Evolutionary conservation across 1,139 yeast genomes (phyloP).

Genomic region (Pichia kudriavzevii): DNA sequence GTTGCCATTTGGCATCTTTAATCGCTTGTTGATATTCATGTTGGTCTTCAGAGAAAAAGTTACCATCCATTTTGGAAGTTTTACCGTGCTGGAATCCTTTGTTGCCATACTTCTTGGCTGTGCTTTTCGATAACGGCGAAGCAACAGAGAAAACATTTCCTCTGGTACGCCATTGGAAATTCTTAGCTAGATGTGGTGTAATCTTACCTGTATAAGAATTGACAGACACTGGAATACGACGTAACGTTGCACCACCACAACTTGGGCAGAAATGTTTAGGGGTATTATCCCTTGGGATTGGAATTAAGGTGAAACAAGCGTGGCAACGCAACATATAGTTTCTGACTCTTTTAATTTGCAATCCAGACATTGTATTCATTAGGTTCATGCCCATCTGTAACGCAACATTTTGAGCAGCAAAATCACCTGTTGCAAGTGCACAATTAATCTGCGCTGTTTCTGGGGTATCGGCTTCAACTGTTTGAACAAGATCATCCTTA

Average conservation of each 20-base stretch:
- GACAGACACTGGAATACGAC: conserved; percentile 86
- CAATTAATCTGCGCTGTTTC: conserved; percentile 42
- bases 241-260: conserved; percentile 88
- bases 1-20: conserved; percentile 82
- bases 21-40: conserved; percentile 85
- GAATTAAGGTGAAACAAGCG: conserved; percentile 83
- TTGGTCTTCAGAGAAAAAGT: conserved; percentile 82
- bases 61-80: conserved; percentile 43
- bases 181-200: conserved; percentile 83
- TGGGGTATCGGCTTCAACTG: conserved; percentile 22
- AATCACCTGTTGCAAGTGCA: conserved; percentile 92
- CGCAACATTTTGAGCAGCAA: conserved; percentile 93
- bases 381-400: conserved; percentile 83
- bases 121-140: conserved; percentile 64
- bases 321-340: conserved; percentile 95
- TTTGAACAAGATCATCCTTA: conserved; percentile 48
- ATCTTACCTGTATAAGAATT: conserved; percentile 72
- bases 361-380: conserved; percentile 79
- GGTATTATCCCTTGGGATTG: conserved; percentile 66
- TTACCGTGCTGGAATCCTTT: conserved; percentile 59
- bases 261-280: conserved; percentile 90
- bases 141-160: conserved; percentile 78
- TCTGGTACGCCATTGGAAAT: conserved; percentile 89
- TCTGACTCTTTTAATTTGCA: conserved; percentile 76
- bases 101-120: conserved; percentile 55